Evolutionary conservation across 495 filamentous ascomycete genomes (phyloP).

Genomic region (Lindgomyces ingoldianus): DNA sequence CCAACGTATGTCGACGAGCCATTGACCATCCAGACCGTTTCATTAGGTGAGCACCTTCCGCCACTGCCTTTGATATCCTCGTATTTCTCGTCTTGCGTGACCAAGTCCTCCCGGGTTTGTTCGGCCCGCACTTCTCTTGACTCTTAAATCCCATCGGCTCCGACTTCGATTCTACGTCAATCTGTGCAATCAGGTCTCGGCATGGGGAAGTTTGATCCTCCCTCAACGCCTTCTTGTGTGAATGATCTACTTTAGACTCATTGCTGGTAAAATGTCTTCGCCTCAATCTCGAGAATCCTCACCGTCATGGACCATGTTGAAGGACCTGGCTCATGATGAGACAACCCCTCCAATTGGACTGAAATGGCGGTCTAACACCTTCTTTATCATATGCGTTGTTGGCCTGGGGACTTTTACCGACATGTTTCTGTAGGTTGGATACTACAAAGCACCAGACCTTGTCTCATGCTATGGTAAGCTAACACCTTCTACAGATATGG

Average conservation of each 20-base stretch:
- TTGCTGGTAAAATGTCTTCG: background rate
- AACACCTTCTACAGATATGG: constrained; percentile 25
- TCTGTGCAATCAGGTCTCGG: background rate
- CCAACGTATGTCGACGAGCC: background rate
- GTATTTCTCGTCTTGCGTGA: background rate
- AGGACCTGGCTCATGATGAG: background rate
- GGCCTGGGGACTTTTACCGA: constrained; percentile 66
- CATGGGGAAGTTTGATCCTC: background rate
- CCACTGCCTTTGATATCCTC: background rate
- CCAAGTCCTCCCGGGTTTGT: background rate
- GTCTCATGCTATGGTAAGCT: background rate
- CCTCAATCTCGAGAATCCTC: background rate
- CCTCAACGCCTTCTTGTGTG: background rate
- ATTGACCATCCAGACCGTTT: background rate
- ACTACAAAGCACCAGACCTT: no score
- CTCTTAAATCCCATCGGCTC: background rate
- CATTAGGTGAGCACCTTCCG: background rate
- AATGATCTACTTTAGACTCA: background rate
- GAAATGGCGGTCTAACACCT: constrained; percentile 57
- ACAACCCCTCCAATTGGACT: constrained; percentile 42
- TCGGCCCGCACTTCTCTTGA: background rate
- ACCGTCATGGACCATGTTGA: constrained; percentile 9
- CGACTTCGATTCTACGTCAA: background rate
- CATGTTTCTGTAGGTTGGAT: constrained; percentile 54
- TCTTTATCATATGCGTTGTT: constrained; percentile 63